These are phyloP conservation scores for Lentinula novae-zelandiae DNA, from an alignment of 1,284 basidiomycete genomes.

Conservation along the genomic window DNA sequence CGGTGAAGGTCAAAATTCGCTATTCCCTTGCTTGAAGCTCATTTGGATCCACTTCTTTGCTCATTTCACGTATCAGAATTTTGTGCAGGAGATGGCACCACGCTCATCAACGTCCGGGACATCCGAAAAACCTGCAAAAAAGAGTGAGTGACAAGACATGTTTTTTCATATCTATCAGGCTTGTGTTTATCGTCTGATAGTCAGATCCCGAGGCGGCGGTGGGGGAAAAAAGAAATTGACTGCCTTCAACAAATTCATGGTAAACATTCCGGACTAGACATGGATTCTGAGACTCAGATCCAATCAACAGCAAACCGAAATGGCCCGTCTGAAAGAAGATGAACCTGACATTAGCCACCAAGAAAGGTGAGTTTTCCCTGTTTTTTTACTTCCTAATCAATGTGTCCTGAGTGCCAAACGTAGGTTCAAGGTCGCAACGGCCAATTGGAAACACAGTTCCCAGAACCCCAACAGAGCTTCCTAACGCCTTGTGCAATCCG, in stretches of 20 bases:
- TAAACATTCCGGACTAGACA: constrained; percentile 18
- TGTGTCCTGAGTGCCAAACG: constrained; percentile 6
- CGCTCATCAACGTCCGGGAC: constrained; percentile 24
- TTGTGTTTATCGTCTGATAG: neutral
- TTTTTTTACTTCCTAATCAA: constrained; percentile 1
- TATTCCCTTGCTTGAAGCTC: neutral
- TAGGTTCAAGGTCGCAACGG: constrained; percentile 71
- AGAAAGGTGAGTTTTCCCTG: constrained; percentile 48
- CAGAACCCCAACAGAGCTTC: constrained; percentile 49
- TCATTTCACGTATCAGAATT: neutral
- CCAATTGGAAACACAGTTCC: constrained; percentile 73
- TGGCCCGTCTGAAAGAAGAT: constrained; percentile 68
- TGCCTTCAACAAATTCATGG: constrained; percentile 79
- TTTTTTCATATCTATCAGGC: neutral
- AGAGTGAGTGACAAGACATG: constrained; percentile 26
- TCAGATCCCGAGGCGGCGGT: constrained; percentile 24
- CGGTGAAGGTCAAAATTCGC: neutral
- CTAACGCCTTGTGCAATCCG: neutral
- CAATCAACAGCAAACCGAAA: constrained; percentile 50
- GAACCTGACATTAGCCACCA: constrained; percentile 67
- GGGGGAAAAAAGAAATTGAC: constrained; percentile 46
- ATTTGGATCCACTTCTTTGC: neutral
- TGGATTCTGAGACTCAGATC: neutral
- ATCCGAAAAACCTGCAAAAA: constrained; percentile 34
- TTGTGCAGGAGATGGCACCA: constrained; percentile 28